phyloP scores from a whole-genome alignment of 140 eudicot genomes.

The Eryngium alpinum region DNA sequence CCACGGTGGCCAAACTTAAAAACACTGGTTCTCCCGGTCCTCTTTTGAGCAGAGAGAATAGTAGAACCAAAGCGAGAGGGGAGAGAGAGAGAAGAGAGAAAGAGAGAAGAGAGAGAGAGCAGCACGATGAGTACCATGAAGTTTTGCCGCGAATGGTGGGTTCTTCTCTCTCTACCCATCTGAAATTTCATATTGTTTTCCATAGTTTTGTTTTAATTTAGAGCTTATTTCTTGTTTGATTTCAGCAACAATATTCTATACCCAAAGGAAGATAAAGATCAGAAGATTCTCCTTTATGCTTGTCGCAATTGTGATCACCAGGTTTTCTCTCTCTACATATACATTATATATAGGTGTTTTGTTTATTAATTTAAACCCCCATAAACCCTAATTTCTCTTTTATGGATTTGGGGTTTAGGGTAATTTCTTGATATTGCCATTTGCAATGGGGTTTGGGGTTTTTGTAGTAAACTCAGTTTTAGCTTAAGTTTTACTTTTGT shows the following conservation, averaged over 20 bases:
- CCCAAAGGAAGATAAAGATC: conserved; percentile 89
- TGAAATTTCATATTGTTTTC: neutral
- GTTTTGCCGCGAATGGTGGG: conserved; percentile 71
- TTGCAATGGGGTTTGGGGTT: neutral
- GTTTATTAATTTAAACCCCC: too few relatives aligned
- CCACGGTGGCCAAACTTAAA: too few relatives aligned
- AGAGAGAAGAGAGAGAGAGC: neutral
- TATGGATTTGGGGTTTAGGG: too few relatives aligned
- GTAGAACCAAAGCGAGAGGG: neutral
- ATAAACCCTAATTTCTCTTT: too few relatives aligned
- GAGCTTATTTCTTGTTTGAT: neutral
- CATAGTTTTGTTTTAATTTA: neutral
- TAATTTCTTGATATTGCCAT: neutral
- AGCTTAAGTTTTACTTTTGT: neutral
- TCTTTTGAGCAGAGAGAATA: neutral
- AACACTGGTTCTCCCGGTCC: too few relatives aligned
- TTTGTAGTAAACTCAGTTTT: neutral
- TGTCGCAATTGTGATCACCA: conserved; percentile 93
- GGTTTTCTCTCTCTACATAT: conserved; percentile 63
- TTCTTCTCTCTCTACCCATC: neutral
- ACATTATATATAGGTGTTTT: neutral
- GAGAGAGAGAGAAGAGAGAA: conserved; percentile 4
- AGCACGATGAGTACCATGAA: conserved; percentile 69
- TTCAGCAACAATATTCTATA: conserved; percentile 82
- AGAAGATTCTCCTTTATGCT: conserved; percentile 84